Base-by-base conservation (phyloP, 345 rosid species). In the Acer yangbiense region DNA sequence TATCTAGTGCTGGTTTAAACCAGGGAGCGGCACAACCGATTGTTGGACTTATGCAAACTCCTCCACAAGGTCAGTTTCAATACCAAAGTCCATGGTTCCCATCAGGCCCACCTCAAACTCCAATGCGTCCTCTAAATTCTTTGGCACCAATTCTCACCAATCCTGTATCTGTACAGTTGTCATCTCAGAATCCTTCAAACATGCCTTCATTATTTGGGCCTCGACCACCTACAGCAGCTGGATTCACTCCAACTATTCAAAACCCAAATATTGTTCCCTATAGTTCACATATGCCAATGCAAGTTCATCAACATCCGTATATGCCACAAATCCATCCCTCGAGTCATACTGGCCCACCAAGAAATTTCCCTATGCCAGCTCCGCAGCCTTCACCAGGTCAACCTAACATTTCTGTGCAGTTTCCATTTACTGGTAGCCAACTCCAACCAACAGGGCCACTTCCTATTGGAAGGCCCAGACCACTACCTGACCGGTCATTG, bases 21-120 rank as follows among this genome's bases (percentile, higher is more conserved):
- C 87, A 73, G 52, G 86, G 75, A 82, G 78, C 77, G 10, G 80
- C 69, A 52, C 89, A 83, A 12, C 78, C 73, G 14, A 70, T 69
- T 25, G 74, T 66, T 62, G 87, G 84, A 54, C 29, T 82, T 70
- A 60, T 79, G 35, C 87, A 77, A 83, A 74, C 87, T 82, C 81
- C 89, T 65, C 79, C 72, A 18, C 87, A 86, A 62, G 84, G 80
- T 70, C 95, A 88, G 77, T 73, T 88, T 79, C 97, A 85, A 68
- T 84, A 79, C 54, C 87, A 83, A 55, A 84, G 82, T 68, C 85
- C 87, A 44, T 82, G 89, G 85, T 78, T 87, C 63, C 78, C 83
- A 9, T 65, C 79, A 57, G 76, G 78, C 78, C 71, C 86, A 17
- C 80, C 73, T 79, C 90, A 82, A 71, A 72, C 72, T 82, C 84